Percentiles rank a stretch among this genome's conserved stretches.
phyloP scores from a whole-genome alignment of 2,329 filamentous ascomycete genomes.

The Fusarium papillatum region DNA sequence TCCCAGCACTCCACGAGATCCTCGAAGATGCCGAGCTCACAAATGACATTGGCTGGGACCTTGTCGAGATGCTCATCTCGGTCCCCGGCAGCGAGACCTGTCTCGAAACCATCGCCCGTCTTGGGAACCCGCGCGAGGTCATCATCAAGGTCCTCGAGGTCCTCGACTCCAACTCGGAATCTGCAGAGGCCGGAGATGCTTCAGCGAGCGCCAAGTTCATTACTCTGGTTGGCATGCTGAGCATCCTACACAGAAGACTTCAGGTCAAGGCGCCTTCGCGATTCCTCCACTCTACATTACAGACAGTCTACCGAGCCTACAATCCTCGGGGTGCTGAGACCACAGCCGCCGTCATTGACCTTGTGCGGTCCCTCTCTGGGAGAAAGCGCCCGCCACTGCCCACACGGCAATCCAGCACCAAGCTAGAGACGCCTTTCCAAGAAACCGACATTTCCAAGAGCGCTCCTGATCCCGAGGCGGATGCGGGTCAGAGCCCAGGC shows the following conservation, averaged over 20 bases:
- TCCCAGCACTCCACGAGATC: conserved; percentile 77
- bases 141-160: conserved; percentile 85
- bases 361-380: conserved; percentile 77
- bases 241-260: conserved; percentile 80
- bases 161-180: conserved; percentile 66
- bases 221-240: conserved; percentile 77
- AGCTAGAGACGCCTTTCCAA: conserved; percentile 67
- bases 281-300: conserved; percentile 83
- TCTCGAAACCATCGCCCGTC: conserved; percentile 79
- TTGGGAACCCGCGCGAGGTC: conserved; percentile 86
- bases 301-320: conserved; percentile 78
- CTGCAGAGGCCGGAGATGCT: conserved; percentile 51
- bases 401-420: conserved; percentile 69
- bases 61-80: conserved; percentile 80
- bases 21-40: conserved; percentile 78
- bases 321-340: conserved; percentile 74
- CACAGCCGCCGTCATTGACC: conserved; percentile 77
- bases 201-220: conserved; percentile 69
- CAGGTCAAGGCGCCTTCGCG: conserved; percentile 84
- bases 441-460: conserved; percentile 67
- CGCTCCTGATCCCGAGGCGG: conserved; percentile 73
- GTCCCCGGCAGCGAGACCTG: conserved; percentile 78
- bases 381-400: conserved; percentile 75
- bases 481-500: conserved; percentile 57
- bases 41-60: conserved; percentile 86